Evolutionary conservation across 805 yeast species (phyloP), one percentile per base, ranked within the genome.

Genomic region (Cyberlindnera xylosilytica): DNA sequence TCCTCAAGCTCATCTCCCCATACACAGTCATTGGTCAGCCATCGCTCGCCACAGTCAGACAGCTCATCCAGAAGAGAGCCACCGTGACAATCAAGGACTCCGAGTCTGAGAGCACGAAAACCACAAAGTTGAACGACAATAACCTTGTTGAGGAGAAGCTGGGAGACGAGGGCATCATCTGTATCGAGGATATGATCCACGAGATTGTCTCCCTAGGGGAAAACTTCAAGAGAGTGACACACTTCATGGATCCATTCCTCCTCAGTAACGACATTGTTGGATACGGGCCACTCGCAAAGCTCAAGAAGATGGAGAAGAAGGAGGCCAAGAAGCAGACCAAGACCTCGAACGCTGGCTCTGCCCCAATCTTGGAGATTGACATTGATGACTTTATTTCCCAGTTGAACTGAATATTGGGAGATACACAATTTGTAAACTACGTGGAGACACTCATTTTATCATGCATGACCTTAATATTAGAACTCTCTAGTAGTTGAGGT

Each of bases 111-210:
- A 38, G 49, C 1, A 52, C 58, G 12, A 69, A 66, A 36, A 66
- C 69, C 37, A 63, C 74, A 30, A 74, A 79, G 45, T 66, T 86
- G 53, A 86, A 85, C 61, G 88, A 82, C 63, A 86, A 86, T 68
- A 81, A 78, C 54, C 64, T 80, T 31, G 81, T 86, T 39, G 95
- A 86, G 65, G 89, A 84, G 55, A 68, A 71, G 55, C 70, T 86
- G 48, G 83, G 83, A 31, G 85, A 82, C 8, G 66, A 70, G 41
- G 89, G 91, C 22, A 68, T 83, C 46, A 79, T 86, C 49, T 86
- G 95, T 76, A 74, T 83, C 16, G 93, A 86, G 67, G 95, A 86
- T 64, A 70, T 86, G 43, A 76, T 86, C 41, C 87, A 81, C 57
- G 91, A 85, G 64, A 71, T 86, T 41, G 70, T 69, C 17, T 61